Base-by-base conservation (phyloP, 352 stramenopile species). In the Phytophthora quininea region DNA sequence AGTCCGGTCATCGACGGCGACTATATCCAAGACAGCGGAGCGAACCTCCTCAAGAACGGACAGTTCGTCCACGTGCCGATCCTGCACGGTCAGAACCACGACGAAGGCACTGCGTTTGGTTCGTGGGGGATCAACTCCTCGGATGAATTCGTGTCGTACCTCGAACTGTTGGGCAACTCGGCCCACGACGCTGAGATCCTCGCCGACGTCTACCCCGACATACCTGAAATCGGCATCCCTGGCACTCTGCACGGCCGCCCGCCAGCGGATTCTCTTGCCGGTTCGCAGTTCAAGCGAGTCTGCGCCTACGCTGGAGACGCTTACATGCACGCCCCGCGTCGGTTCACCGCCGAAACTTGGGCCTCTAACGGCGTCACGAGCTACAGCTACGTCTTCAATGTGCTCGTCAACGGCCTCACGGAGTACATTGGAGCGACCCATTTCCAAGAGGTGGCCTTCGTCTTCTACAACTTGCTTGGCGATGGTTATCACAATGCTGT, bases 351-450 rank as follows among this genome's bases (percentile, higher is more conserved):
- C 0, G 45, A 77, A 40, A 55, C 62, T 6, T 77, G 64, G 69
- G 64, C 69, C 31, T 35, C 43, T 10, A 67, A 73, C 59, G 42
- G 49, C 38, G 9, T 71, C 1, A 19, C 64, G 6, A 64, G 56
- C 49, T 77, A 71, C 65, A 77, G 55, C 60, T 77, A 77, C 60
- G 19, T 53, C 14, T 74, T 77, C 32, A 58, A 74, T 31, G 69
- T 77, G 29, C 47, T 74, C 15, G 37, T 57, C 1, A 48, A 43
- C 31, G 58, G 67, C 1, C 50, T 32, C 31, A 32, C 10, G 2
- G 14, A 66, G 29, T 71, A 68, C 38, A 50, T 64, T 14, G 55
- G 69, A 2, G 31, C 65, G 5, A 71, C 55, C 29, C 69, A 77
- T 53, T 74, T 74, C 65, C 38, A 43, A n/a, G 69, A 77, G 37